Conservation (phyloP, 495 filamentous ascomycete species). For the Neurospora sp. region DNA sequence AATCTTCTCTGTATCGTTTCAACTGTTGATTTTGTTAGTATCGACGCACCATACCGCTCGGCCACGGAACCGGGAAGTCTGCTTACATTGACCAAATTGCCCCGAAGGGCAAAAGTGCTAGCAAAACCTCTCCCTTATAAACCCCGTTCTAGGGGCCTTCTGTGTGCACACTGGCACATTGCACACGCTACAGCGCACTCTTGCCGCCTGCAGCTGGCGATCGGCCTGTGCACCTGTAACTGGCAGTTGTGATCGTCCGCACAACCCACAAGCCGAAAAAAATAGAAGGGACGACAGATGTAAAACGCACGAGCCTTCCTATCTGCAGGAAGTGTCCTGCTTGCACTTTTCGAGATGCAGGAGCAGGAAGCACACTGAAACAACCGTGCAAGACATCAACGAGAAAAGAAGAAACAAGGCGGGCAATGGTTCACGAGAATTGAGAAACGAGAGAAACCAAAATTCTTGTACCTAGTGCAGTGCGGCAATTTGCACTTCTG, state of each 20-base stretch:
- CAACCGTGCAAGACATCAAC: not conserved
- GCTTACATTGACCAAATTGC: constrained; percentile 28
- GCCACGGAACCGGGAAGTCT: not conserved
- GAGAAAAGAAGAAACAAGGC: not conserved
- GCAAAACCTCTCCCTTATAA: not conserved
- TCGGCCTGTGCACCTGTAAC: not conserved
- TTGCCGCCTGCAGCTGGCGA: not conserved
- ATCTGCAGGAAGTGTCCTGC: not conserved
- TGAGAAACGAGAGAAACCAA: not conserved
- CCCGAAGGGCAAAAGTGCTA: constrained; percentile 14
- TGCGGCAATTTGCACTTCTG: not conserved
- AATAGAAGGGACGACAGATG: not conserved
- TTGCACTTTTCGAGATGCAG: not conserved
- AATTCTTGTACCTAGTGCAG: not conserved
- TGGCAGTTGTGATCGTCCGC: not conserved
- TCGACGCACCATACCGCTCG: constrained; percentile 6
- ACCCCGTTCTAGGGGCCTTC: not conserved
- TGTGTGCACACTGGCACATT: not conserved
- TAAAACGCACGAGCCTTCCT: not conserved
- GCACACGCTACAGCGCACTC: not conserved
- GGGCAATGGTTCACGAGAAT: not conserved
- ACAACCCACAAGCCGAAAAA: not conserved
- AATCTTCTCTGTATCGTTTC: constrained; percentile 66
- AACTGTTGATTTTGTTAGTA: constrained; percentile 17
- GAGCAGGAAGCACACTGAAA: not conserved